Base-by-base conservation (phyloP, 495 filamentous ascomycete genomes). In the Aspergillus diversus region DNA sequence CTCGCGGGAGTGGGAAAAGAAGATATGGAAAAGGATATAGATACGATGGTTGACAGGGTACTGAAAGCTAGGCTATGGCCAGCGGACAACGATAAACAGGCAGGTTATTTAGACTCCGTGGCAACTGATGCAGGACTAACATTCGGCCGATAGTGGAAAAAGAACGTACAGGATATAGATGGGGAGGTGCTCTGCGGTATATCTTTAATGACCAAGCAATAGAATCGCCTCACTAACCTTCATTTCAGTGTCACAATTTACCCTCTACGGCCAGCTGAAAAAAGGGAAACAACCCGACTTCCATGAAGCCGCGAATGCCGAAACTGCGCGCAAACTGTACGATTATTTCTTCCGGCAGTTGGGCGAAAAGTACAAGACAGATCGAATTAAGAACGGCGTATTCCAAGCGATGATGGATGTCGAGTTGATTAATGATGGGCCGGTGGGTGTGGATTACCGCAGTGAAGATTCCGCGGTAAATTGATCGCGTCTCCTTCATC, bases 401-500 rank as follows among this genome's bases (percentile, higher is more conserved):
- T 99, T 98, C 73, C 93, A 97, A 68, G 95, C 96, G 56, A 97
- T 97, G 93, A 99, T 98, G 95, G 90, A 97, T 68, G 95, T 97
- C 61, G 90, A 90, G 62, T 72, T 97, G 31, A 88, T 96, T 39
- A 98, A 98, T 67, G 93, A 98, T 72, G 94, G 93, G 60, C 93
- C 93, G 73, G 93, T 97, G 83, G 86, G 91, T 87, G 75, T 88
- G 63, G 79, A 87, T 71, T 88, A 84, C 76, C 77, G 79, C 75
- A 88, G 84, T 82, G 76, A 81, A 67, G 86, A 89, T 75, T 84
- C 79, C 75, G 87, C 79, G 85, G 86, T 88, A 87, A 68, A 73
- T 72, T 68, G 73, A 70, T 70, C 69, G 69, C 70, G 71, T 68
- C 64, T 74, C 68, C 67, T 61, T 63, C 63, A 67, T 55, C 67